Evolutionary conservation across 2,329 filamentous ascomycete genomes (phyloP), one percentile per base, ranked within the genome.

Genomic region (Lizonia empirigonia): DNA sequence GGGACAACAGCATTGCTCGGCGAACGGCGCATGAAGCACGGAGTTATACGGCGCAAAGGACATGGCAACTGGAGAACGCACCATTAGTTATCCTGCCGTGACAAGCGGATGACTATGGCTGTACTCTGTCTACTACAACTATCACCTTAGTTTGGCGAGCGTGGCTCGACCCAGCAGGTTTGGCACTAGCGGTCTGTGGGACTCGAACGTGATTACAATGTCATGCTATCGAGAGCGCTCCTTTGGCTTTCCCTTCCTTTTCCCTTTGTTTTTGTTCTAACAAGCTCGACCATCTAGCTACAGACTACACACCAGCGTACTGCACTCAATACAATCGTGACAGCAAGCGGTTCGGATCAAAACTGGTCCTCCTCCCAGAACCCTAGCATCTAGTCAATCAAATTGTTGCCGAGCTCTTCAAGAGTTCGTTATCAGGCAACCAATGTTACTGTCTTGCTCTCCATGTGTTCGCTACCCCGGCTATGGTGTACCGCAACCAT

Each of bases 151-250:
- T 55, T 57, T 65, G 48, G 60, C 56, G 58, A 48, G 58, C 52
- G 44, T 42, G 50, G 59, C 59, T 55, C 30, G 36, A 20, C 53
- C 54, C 56, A 63, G 63, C 58, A 70, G 65, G 67, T 69, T 65
- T 69, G 59, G 49, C 55, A 60, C 67, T 67, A 67, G 65, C 46
- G 62, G 64, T 65, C 58, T 58, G 53, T 49, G 58, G 56, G 62
- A 50, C 68, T 72, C 69, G 69, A 72, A 70, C 69, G 67, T 71
- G 69, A 72, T 71, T 37, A 54, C 47, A 56, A 69, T 65, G 62
- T 72, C 69, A 71, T 72, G 69, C 50, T 45, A 70, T 72, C 68
- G 69, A 69, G 69, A 64, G 64, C 59, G 56, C 55, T 59, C 59
- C 63, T 58, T 66, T 64, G 62, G 59, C 53, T 58, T 60, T 44